Conservation (phyloP, 768 basidiomycete species). For the Tulasnella sp. region DNA sequence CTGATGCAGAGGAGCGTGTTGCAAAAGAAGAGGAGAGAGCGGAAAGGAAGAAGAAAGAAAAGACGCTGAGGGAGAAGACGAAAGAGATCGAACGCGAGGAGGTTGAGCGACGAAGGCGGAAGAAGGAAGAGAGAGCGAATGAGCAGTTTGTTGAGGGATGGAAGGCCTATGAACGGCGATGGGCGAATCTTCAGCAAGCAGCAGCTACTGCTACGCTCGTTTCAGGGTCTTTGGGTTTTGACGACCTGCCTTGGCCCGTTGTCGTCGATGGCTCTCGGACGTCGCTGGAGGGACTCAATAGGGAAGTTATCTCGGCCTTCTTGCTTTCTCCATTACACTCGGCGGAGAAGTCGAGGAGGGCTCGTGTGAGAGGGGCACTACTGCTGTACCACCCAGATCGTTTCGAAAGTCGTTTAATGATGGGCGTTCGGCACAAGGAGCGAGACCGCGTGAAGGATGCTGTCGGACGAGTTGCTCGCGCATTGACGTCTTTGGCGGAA, state of each 20-base stretch:
- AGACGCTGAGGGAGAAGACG: slow-evolving; percentile 7
- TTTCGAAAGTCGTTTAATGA: slow-evolving; percentile 25
- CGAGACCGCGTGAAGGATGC: slow-evolving; percentile 26
- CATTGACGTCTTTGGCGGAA: slow-evolving; percentile 26
- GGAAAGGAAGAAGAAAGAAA: slow-evolving; percentile 17
- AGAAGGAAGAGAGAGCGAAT: slow-evolving; percentile 13
- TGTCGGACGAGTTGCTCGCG: slow-evolving; percentile 24
- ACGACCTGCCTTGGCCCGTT: slow-evolving; percentile 56
- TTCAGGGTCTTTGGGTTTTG: slow-evolving; percentile 31
- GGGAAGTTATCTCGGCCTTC: slow-evolving; percentile 31
- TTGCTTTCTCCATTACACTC: slow-evolving; percentile 44
- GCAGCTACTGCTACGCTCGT: slow-evolving; percentile 27
- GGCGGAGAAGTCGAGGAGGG: slow-evolving; percentile 37
- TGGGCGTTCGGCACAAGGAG: slow-evolving; percentile 23
- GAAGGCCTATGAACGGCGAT: slow-evolving; percentile 44
- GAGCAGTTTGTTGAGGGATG: slow-evolving; percentile 29
- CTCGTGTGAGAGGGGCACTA: slow-evolving; percentile 47
- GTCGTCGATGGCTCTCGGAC: slow-evolving; percentile 15
- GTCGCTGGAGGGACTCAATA: slow-evolving; percentile 29
- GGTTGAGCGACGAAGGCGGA: slow-evolving; percentile 2
- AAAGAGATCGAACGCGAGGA: slow-evolving; percentile 15
- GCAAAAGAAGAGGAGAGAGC: slow-evolving; percentile 7
- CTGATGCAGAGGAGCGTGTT: slow-evolving; percentile 19
- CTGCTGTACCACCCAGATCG: slow-evolving; percentile 34
- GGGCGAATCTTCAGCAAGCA: slow-evolving; percentile 30